A percentile compares a stretch with the other conserved stretches of the same genome.
Evolutionary conservation across 2,329 filamentous ascomycete genomes (phyloP).

Genomic region (Epichloe aotearoae): DNA sequence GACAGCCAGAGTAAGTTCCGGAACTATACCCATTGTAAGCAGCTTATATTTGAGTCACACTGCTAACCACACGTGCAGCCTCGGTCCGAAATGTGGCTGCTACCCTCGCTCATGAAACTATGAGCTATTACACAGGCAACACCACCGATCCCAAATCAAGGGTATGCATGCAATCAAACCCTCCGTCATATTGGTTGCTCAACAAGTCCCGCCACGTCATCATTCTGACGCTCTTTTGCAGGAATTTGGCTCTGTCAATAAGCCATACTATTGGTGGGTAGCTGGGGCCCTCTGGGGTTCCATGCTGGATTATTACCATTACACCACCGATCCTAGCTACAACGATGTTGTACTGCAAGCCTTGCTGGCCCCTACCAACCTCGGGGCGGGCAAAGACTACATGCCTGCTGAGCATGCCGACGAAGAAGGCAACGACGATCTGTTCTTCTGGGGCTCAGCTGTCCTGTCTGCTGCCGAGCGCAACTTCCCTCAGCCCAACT

Average conservation of each 20-base stretch:
- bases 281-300: constrained; percentile 52
- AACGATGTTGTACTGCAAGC: constrained; percentile 46
- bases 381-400: constrained; percentile 44
- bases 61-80: constrained; percentile 24
- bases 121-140: constrained; percentile 54
- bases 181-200: neutral
- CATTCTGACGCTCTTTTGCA: constrained; percentile 11
- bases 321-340: constrained; percentile 49
- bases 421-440: constrained; percentile 63
- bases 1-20: constrained; percentile 18
- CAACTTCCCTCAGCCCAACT: constrained; percentile 49
- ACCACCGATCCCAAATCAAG: constrained; percentile 32
- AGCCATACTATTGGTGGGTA: constrained; percentile 59
- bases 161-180: constrained; percentile 15
- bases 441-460: constrained; percentile 60
- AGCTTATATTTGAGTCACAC: neutral
- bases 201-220: neutral
- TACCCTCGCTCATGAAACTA: constrained; percentile 45
- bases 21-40: too few species aligned
- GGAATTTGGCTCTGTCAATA: constrained; percentile 48
- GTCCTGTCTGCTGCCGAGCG: constrained; percentile 56
- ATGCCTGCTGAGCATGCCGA: constrained; percentile 41
- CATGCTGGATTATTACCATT: constrained; percentile 57
- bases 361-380: constrained; percentile 40
- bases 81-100: constrained; percentile 50